Evolutionary conservation across 805 yeast genomes (phyloP), one percentile per base, ranked within the genome.

Genomic region (Candida boidinii): DNA sequence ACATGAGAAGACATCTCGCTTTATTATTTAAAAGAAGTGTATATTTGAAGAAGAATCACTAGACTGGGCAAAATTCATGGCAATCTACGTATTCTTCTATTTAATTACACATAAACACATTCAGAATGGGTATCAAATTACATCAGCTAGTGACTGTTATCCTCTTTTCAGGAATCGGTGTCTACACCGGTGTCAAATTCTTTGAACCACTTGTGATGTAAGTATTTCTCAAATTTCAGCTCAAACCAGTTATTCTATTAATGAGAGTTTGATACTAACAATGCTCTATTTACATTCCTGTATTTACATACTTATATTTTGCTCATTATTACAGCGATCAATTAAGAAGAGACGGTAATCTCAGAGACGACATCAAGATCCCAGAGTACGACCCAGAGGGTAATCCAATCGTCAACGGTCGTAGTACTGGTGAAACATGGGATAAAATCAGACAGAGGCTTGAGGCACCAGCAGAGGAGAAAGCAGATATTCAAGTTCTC

Each of bases 191-290:
- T 3, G 56, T 73, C 35, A 73, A 68, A 48, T 82, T 82, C 56
- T 82, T 84, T 62, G 78, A 78, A 44, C 94, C 94, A 2, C 52
- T 82, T 13, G 69, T 82, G 3, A 68, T 81, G 77, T 71, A 62
- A 47, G 79, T 69, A 30, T 17, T 14, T 13, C 11, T 17, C 13
- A 13, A 14, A 14, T 20, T 12, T 17, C 4, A 22, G 10, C 12
- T 22, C 24, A 22, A n/a, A 22, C 10, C 24, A 22, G 24, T 28
- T 7, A 10, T 11, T 17, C 16, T 16, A 14, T 25, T 4, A 11
- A 8, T 15, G 7, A 25, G 11, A 22, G 12, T 8, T 5, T 5
- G 5, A 22, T 8, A 7, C 11, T 22, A 22, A 22, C 11, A 22
- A 11, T 7, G 24, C 11, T 8, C 24, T 22, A 10, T 22, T 5